Evolutionary conservation across 345 rosid species (phyloP).

Genomic region (Lumnitzera racemosa): DNA sequence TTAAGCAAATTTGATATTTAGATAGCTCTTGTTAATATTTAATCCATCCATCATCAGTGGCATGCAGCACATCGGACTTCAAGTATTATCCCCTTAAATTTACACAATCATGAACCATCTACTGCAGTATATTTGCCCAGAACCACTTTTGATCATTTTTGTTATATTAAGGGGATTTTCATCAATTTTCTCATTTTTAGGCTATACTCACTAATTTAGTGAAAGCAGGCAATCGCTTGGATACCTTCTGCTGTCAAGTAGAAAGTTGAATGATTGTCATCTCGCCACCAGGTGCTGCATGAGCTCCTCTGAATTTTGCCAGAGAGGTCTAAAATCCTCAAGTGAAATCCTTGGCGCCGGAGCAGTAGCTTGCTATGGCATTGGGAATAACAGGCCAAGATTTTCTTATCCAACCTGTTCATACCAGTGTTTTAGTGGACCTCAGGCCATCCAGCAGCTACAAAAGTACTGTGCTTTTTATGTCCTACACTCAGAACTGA

Average conservation of each 20-base stretch:
- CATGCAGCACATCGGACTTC: too few species aligned
- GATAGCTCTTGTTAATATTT: too few species aligned
- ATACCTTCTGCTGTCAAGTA: slow-evolving; percentile 63
- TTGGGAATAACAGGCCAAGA: slow-evolving; percentile 57
- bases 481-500: slow-evolving; percentile 1
- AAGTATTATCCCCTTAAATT: too few species aligned
- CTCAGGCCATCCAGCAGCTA: slow-evolving; percentile 48
- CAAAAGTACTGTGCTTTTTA: slow-evolving; percentile 46
- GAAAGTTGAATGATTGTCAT: slow-evolving; percentile 45
- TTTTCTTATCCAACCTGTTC: slow-evolving; percentile 80
- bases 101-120: too few species aligned
- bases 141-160: too few species aligned
- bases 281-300: slow-evolving; percentile 59
- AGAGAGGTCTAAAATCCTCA: slow-evolving; percentile 52
- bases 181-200: background rate
- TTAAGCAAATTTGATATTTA: too few species aligned
- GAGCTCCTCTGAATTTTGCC: slow-evolving; percentile 25
- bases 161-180: background rate
- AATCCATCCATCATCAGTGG: too few species aligned
- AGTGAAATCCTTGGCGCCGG: slow-evolving; percentile 76
- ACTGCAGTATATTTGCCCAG: too few species aligned
- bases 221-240: slow-evolving; percentile 79
- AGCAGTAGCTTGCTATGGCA: slow-evolving; percentile 75
- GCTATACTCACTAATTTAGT: slow-evolving; percentile 18
- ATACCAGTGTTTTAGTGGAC: slow-evolving; percentile 45